Evolutionary conservation across 1,284 basidiomycete species (phyloP), one percentile per base, ranked within the genome.

Genomic region (Cerioporus squamosus): DNA sequence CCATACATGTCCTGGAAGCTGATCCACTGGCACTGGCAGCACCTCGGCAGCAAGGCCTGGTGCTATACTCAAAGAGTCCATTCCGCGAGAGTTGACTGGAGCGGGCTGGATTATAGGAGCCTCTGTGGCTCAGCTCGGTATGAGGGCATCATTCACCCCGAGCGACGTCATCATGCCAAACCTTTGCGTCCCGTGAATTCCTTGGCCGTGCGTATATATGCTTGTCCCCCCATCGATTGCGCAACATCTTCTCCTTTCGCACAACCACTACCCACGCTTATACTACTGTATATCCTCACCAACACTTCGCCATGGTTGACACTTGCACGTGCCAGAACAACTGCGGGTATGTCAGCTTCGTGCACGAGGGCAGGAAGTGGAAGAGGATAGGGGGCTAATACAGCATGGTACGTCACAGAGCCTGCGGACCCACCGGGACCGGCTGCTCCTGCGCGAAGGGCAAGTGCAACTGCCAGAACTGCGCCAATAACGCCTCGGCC

Each of bases 331-430:
- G 70, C 57, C 61, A 67, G 57, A 64, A 62, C 57, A 58, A 51
- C 57, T 72, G 70, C 68, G 48, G 58, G 70, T 72, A 51, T 3
- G 69, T 60, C 18, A n/a, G n/a, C n/a, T n/a, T n/a, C n/a, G n/a
- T n/a, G n/a, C n/a, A n/a, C n/a, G n/a, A n/a, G n/a, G n/a, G n/a
- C n/a, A n/a, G n/a, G n/a, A n/a, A n/a, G n/a, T n/a, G n/a, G n/a
- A n/a, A 20, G 5, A 6, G 33, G 33, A 36, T 15, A 36, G 33
- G 14, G 10, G 9, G 33, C 6, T 36, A 15, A 36, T 36, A 1
- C 29, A n/a, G 8, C n/a, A n/a, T n/a, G n/a, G 8, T 8, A 9
- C 33, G 14, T 17, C 24, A 38, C 12, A 72, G 70, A 20, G 55
- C 67, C 18, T 72, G 69, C 52, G 70, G 70, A 18, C 65, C 69